phyloP scores from a whole-genome alignment of 768 basidiomycete genomes.

The Suillus brevipes region DNA sequence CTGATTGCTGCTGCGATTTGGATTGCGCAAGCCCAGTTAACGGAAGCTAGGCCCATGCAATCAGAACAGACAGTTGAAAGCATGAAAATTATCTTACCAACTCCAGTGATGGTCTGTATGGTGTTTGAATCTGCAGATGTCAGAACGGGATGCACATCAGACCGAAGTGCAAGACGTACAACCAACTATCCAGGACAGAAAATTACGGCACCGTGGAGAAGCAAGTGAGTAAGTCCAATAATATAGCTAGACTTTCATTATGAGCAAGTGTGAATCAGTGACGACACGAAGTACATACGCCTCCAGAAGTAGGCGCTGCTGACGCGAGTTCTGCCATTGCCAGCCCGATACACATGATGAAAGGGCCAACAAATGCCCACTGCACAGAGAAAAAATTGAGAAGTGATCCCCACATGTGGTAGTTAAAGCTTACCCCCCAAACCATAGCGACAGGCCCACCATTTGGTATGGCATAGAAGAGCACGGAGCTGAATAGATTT shows the following conservation, averaged over 20 bases:
- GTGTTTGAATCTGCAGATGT: background rate
- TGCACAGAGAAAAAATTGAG: conserved; percentile 19
- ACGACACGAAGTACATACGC: background rate
- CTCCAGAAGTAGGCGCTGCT: conserved; percentile 1
- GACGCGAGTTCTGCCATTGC: conserved; percentile 66
- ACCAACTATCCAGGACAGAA: conserved; percentile 37
- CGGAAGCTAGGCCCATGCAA: background rate
- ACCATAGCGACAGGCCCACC: background rate
- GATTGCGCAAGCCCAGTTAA: background rate
- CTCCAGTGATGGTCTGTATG: conserved; percentile 41
- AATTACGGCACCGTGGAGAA: background rate
- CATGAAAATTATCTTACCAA: conserved; percentile 2
- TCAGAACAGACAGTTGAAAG: background rate
- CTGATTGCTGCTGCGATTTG: conserved; percentile 19
- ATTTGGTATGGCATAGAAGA: conserved; percentile 6
- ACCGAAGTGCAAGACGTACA: conserved; percentile 33
- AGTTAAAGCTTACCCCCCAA: background rate
- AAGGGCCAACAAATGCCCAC: conserved; percentile 67
- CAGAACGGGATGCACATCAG: background rate
- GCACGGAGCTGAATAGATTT: background rate
- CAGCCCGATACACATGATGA: conserved; percentile 63
- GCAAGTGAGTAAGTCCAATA: conserved; percentile 3
- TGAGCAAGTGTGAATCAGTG: conserved; percentile 17
- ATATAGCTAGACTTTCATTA: background rate
- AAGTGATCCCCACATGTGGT: background rate